Conservation (phyloP, 2,329 filamentous ascomycete species). For the Xylaria multiplex region DNA sequence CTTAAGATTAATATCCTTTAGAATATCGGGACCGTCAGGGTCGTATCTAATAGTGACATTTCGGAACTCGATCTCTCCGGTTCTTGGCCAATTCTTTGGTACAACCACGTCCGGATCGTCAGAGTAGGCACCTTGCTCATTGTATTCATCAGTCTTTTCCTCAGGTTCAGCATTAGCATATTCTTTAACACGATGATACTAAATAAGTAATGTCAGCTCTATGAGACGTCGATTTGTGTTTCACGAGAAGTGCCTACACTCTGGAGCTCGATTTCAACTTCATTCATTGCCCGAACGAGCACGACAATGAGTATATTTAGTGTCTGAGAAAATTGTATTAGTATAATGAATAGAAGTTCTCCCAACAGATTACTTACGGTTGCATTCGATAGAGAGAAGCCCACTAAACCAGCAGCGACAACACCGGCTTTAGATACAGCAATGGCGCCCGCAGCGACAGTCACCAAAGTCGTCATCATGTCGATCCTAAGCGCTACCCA, state of each 20-base stretch:
- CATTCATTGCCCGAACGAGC: constrained; percentile 64
- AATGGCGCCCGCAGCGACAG: constrained; percentile 62
- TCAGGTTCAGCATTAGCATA: constrained; percentile 59
- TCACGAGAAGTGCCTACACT: constrained; percentile 54
- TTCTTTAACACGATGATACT: constrained; percentile 62
- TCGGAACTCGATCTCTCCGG: constrained; percentile 62
- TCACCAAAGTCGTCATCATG: constrained; percentile 63
- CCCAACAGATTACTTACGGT: constrained; percentile 49
- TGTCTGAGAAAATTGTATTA: constrained; percentile 44
- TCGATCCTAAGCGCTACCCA: constrained; percentile 67
- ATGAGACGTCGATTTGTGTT: neutral
- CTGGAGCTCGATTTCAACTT: constrained; percentile 67
- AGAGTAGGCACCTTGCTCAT: constrained; percentile 53
- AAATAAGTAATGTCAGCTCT: constrained; percentile 9
- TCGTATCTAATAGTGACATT: constrained; percentile 62
- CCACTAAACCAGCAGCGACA: constrained; percentile 63
- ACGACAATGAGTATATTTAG: constrained; percentile 62
- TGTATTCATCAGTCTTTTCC: constrained; percentile 55
- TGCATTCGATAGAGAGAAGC: constrained; percentile 66
- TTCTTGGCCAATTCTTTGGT: constrained; percentile 57
- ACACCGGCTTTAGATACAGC: constrained; percentile 59
- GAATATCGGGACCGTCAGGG: constrained; percentile 57
- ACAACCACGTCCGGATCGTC: constrained; percentile 53
- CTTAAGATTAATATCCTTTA: constrained; percentile 61
- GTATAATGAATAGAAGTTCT: neutral